Percentiles rank a stretch among this genome's conserved stretches.
phyloP scores from a whole-genome alignment of 2,329 filamentous ascomycete genomes.

The Xylariaceae sp. region DNA sequence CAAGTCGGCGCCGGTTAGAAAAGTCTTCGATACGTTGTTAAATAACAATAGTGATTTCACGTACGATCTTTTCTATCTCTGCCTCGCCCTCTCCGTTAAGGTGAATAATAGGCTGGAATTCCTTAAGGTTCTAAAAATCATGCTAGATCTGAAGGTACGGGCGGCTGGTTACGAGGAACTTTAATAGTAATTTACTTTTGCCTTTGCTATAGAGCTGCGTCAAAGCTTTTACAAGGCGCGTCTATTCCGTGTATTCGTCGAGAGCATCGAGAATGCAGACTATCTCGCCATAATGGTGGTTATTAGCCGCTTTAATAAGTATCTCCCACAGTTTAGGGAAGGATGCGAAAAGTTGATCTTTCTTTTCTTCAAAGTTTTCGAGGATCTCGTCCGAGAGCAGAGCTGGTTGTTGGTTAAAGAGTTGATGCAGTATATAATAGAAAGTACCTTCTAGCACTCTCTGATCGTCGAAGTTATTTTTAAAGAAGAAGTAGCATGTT shows the following conservation, averaged over 20 bases:
- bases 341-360: slow-evolving; percentile 14
- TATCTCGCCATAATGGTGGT: slow-evolving; percentile 22
- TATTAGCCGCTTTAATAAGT: not conserved
- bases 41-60: slow-evolving; percentile 31
- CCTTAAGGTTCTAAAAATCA: slow-evolving; percentile 20
- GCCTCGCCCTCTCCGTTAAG: slow-evolving; percentile 25
- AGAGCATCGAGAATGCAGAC: slow-evolving; percentile 38
- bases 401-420: slow-evolving; percentile 27
- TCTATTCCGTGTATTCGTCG: slow-evolving; percentile 35
- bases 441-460: slow-evolving; percentile 1
- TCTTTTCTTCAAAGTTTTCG: slow-evolving; percentile 18
- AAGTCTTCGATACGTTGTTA: slow-evolving; percentile 17
- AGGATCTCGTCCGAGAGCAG: slow-evolving; percentile 23
- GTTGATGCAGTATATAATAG: slow-evolving; percentile 30
- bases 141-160: slow-evolving; percentile 29
- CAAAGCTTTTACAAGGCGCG: slow-evolving; percentile 23
- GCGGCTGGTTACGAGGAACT: slow-evolving; percentile 38
- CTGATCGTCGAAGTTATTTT: no score
- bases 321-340: slow-evolving; percentile 23
- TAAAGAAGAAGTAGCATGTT: slow-evolving; percentile 43
- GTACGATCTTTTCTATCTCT: slow-evolving; percentile 26
- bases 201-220: slow-evolving; percentile 21
- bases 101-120: slow-evolving; percentile 25
- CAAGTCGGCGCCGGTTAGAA: not conserved
- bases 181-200: slow-evolving; percentile 23